Conservation (phyloP, 331 rosid species). For the Erythrophleum ivorense region DNA sequence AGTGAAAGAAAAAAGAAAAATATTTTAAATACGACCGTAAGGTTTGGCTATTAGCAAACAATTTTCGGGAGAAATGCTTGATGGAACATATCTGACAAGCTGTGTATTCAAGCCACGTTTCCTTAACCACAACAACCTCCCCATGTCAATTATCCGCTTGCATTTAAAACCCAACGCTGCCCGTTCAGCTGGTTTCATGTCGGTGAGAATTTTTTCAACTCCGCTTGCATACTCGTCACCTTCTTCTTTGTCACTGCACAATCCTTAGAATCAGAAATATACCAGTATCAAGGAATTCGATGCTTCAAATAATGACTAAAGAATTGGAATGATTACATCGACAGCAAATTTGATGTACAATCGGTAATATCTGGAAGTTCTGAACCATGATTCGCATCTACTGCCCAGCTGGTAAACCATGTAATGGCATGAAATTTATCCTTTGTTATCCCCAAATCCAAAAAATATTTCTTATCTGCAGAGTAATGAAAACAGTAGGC, state of each 20-base stretch:
- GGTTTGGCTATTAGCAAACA: constrained; percentile 70
- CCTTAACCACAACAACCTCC: constrained; percentile 85
- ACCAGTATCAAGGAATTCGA: background rate
- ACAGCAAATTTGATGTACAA: constrained; percentile 44
- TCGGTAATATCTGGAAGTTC: constrained; percentile 56
- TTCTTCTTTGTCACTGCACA: constrained; percentile 57
- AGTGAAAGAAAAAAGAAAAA: background rate
- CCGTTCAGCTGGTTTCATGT: constrained; percentile 73
- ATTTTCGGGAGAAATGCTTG: constrained; percentile 88
- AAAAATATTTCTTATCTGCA: constrained; percentile 74
- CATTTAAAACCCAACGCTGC: constrained; percentile 89
- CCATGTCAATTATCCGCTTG: constrained; percentile 92
- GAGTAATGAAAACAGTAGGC: constrained; percentile 14
- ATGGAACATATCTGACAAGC: constrained; percentile 78
- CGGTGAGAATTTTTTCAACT: constrained; percentile 62
- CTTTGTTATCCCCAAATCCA: constrained; percentile 69
- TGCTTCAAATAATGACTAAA: constrained; percentile 19
- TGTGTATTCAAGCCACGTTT: constrained; percentile 65
- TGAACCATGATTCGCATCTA: constrained; percentile 74
- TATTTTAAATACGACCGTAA: constrained; percentile 1
- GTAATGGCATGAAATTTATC: constrained; percentile 83
- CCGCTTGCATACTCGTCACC: constrained; percentile 41
- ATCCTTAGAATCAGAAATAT: constrained; percentile 7
- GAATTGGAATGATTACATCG: constrained; percentile 55
- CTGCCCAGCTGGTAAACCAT: constrained; percentile 98